Percentiles rank a stretch among this genome's conserved stretches.
phyloP scores from a whole-genome alignment of 2,329 filamentous ascomycete genomes.

The Colletotrichum sp. region DNA sequence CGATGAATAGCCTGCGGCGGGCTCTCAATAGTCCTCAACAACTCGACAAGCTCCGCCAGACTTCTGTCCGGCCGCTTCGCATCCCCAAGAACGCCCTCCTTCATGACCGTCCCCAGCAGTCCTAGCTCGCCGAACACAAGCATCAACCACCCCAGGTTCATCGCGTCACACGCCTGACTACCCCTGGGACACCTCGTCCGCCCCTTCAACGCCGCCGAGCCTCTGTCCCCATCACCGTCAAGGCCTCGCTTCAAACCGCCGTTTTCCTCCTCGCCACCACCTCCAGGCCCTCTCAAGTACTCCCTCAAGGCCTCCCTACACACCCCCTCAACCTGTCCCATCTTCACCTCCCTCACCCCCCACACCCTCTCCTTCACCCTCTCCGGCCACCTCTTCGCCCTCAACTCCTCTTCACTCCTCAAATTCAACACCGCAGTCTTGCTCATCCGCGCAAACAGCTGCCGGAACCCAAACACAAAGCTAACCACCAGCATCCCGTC shows the following conservation, averaged over 20 bases:
- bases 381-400: slow-evolving; percentile 50
- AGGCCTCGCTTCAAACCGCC: too few species aligned
- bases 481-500: slow-evolving; percentile 57
- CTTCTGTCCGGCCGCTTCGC: slow-evolving; percentile 37
- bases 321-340: slow-evolving; percentile 54
- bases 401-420: slow-evolving; percentile 46
- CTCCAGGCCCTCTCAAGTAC: slow-evolving; percentile 38
- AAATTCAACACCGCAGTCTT: slow-evolving; percentile 54
- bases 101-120: slow-evolving; percentile 46
- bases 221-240: slow-evolving; percentile 31
- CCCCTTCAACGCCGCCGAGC: slow-evolving; percentile 29
- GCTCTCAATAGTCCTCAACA: slow-evolving; percentile 47
- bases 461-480: slow-evolving; percentile 55
- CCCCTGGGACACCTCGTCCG: slow-evolving; percentile 54
- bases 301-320: slow-evolving; percentile 50
- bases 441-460: slow-evolving; percentile 54
- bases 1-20: slow-evolving; percentile 45
- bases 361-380: slow-evolving; percentile 53
- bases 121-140: slow-evolving; percentile 53
- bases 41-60: slow-evolving; percentile 49
- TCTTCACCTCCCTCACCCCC: slow-evolving; percentile 52
- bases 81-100: slow-evolving; percentile 23
- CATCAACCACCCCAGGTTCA: slow-evolving; percentile 60
- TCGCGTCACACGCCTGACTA: slow-evolving; percentile 55
- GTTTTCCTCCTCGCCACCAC: neutral